Conservation (phyloP, 306 rosid genomes). For the Glycine latifolia region DNA sequence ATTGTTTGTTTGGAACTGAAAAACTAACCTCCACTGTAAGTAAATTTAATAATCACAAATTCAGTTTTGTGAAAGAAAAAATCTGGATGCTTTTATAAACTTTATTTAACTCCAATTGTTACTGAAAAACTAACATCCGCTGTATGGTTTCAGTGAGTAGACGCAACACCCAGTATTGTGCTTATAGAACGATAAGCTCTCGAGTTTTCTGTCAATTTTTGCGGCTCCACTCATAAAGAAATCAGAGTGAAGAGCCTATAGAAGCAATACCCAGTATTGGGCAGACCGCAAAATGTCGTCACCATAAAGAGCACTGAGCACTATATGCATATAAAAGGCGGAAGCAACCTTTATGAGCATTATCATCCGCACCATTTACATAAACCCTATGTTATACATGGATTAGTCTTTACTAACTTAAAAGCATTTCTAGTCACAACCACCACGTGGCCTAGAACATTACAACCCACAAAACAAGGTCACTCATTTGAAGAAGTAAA, state of each 20-base stretch:
- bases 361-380: constrained; percentile 40
- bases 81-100: too few relatives aligned
- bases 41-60: too few relatives aligned
- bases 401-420: constrained; percentile 13
- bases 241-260: neutral
- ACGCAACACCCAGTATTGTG: too few relatives aligned
- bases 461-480: neutral
- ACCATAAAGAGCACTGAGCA: neutral
- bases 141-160: too few relatives aligned
- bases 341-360: constrained; percentile 20
- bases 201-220: neutral
- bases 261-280: neutral
- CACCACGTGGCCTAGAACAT: neutral
- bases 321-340: neutral
- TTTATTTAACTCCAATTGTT: too few relatives aligned
- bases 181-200: too few relatives aligned
- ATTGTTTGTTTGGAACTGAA: too few relatives aligned
- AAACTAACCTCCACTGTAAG: too few relatives aligned
- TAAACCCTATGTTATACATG: constrained; percentile 22
- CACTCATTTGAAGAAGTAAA: neutral
- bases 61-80: too few relatives aligned
- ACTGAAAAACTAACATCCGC: too few relatives aligned
- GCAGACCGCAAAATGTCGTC: neutral
- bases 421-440: constrained; percentile 19
- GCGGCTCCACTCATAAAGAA: too few relatives aligned